phyloP scores from a whole-genome alignment of 768 basidiomycete species.

The Aureoboletus auriporus region DNA sequence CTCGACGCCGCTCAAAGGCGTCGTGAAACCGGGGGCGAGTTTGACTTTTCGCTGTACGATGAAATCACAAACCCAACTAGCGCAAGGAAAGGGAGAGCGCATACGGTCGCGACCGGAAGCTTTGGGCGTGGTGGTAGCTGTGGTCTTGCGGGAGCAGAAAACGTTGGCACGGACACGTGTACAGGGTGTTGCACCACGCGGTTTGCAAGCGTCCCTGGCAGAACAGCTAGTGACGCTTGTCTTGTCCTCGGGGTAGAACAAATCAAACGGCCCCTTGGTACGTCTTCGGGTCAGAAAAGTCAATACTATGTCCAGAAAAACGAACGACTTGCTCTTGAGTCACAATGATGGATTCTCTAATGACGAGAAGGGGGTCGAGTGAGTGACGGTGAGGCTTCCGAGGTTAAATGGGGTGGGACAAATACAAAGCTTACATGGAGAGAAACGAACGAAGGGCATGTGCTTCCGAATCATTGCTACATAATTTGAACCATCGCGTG shows the following conservation, averaged over 20 bases:
- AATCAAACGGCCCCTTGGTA: slow-evolving; percentile 12
- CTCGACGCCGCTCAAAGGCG: too few species aligned
- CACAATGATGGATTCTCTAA: slow-evolving; percentile 21
- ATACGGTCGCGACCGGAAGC: slow-evolving; percentile 10
- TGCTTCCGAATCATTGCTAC: slow-evolving; percentile 21
- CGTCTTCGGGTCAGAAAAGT: slow-evolving; percentile 6
- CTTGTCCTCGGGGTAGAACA: slow-evolving; percentile 5
- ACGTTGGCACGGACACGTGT: not conserved
- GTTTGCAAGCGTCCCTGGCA: not conserved
- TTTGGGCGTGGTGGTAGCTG: not conserved
- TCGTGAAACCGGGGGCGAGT: too few species aligned
- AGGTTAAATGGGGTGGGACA: not conserved
- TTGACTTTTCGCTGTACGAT: too few species aligned
- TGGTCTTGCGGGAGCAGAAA: not conserved
- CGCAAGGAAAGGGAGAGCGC: not conserved
- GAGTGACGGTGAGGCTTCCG: not conserved
- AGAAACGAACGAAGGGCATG: slow-evolving; percentile 20
- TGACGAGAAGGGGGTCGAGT: too few species aligned
- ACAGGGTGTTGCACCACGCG: not conserved
- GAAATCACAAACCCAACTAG: not conserved
- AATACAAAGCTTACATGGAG: slow-evolving; percentile 23
- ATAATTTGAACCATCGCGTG: slow-evolving; percentile 23
- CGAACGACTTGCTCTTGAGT: slow-evolving; percentile 19
- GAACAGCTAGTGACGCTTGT: slow-evolving; percentile 4
- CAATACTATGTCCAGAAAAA: not conserved